Base-by-base conservation (phyloP, 2,329 filamentous ascomycete genomes). In the Pestalotiopsis sp. region DNA sequence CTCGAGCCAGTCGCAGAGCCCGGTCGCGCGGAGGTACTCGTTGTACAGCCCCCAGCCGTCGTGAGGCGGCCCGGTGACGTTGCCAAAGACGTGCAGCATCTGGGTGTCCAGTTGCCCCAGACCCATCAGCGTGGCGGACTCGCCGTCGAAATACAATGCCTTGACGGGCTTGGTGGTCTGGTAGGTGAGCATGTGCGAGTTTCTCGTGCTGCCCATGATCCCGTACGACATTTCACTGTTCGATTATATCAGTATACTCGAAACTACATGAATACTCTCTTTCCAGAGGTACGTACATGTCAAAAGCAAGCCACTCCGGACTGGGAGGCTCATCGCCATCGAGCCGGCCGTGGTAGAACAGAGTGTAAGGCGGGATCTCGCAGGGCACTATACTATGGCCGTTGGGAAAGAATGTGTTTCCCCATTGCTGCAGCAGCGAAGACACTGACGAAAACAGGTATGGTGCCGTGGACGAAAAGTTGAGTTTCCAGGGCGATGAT, bases 291-390 rank as follows among this genome's bases (percentile, higher is more conserved):
- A 31, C 23, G 9, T 73, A 78, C 73, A 84, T 76, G 72, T 87
- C 85, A 70, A 87, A 83, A 5, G 84, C 83, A 25, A 87, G 76
- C 84, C 84, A 87, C 75, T 87, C 85, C 13, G 84, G 84, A 67
- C 80, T 84, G 17, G 83, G 81, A 3, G 84, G 81, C 4, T 79
- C 70, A 4, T 81, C 74, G 12, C 67, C 75, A 69, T 84, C 83
- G 70, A 75, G 76, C 57, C 84, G 76, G 13, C 84, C 85, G 73
- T 87, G 85, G 75, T 86, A 86, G 49, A 87, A 75, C 67, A 83
- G 79, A 11, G 84, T 86, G 69, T 81, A 83, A 13, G 82, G 77
- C 4, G 83, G 80, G 4, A 87, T 79, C 49, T 82, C 79, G 70
- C 82, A 83, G 4, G 83, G 80, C 0, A 82, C 82, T 65, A 87